Evolutionary conservation across 2,329 filamentous ascomycete genomes (phyloP).

Genomic region (Colletotrichum musicola): DNA sequence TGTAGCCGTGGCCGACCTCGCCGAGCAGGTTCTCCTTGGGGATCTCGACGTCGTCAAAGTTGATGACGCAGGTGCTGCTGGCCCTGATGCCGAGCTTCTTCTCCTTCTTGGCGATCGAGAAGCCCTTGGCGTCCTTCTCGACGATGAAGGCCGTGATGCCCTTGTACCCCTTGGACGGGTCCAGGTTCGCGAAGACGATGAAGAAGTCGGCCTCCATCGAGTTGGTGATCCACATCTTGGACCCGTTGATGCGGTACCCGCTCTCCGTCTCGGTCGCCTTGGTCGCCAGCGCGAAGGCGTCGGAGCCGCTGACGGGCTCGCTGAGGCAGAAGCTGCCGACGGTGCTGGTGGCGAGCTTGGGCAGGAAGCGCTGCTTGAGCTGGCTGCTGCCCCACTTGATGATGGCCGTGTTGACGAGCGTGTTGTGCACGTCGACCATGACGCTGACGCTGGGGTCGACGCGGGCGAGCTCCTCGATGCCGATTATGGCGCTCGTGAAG

Average conservation of each 20-base stretch:
- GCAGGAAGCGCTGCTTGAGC: conserved; percentile 87
- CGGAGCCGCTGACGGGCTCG: conserved; percentile 91
- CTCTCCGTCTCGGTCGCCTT: conserved; percentile 86
- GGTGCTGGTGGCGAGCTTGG: conserved; percentile 88
- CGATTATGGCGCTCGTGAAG: conserved; percentile 95
- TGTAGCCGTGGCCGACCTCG: conserved; percentile 92
- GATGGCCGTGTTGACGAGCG: conserved; percentile 93
- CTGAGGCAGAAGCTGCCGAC: conserved; percentile 94
- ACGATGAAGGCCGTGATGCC: conserved; percentile 97
- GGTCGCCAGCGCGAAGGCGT: conserved; percentile 95
- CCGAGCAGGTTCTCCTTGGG: conserved; percentile 91
- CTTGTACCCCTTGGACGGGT: conserved; percentile 93
- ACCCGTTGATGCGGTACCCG: conserved; percentile 89
- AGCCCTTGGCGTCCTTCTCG: conserved; percentile 89
- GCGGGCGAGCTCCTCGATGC: conserved; percentile 94
- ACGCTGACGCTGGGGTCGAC: conserved; percentile 96
- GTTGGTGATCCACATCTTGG: conserved; percentile 99
- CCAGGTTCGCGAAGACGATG: conserved; percentile 97
- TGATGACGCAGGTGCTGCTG: conserved; percentile 96
- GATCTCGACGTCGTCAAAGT: conserved; percentile 95
- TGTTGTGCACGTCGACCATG: conserved; percentile 97
- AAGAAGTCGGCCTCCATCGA: conserved; percentile 93
- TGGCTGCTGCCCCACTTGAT: conserved; percentile 84
- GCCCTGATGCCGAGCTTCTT: conserved; percentile 99
- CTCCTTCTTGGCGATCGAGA: conserved; percentile 98